Base-by-base conservation (phyloP, 2,329 filamentous ascomycete species). In the Penicillium verrucosum region DNA sequence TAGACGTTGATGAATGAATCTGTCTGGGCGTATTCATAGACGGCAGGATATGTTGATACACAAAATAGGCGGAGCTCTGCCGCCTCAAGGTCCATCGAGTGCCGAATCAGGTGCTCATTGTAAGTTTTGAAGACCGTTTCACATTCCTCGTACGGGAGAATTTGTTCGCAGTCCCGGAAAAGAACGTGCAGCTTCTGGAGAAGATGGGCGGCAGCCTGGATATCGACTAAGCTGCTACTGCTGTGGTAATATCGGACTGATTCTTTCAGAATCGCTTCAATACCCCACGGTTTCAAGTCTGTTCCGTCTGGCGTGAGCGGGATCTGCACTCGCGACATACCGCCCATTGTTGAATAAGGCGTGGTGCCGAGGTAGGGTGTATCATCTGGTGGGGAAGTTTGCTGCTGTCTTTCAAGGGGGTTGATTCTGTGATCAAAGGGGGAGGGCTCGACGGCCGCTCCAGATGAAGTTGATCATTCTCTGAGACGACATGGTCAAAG, bases 91-190 rank as follows among this genome's bases (percentile, higher is more conserved):
- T 74, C 72, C 73, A 77, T 75, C n/a, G 70, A 72, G 45, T 77
- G 74, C 34, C 74, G 70, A 29, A 76, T 60, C 11, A 87, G 74
- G 54, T 82, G 81, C 48, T 80, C 78, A 68, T 87, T 82, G 67
- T 86, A 86, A 4, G 79, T 74, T 40, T 79, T 75, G 41, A 85
- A 77, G 41, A 85, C 81, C 44, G 76, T 73, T 65, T 85, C 82
- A 47, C 81, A 75, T 63, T 85, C 81, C 51, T 73, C 67, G 36
- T 71, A 72, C 1, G 74, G 73, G 43, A 77, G 63, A 21, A 77
- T 72, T 25, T 68, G 57, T 38, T 75, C 73, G 45, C 69, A 72
- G 14, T 73, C 70, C 9, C 66, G 61, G 47, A 76, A 76, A 10
- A 77, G 67, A 21, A 70, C 48, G 51, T 75, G 74, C 38, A 77